Evolutionary conservation across 2,329 filamentous ascomycete species (phyloP), one percentile per base, ranked within the genome.

Genomic region (Fusarium continuum): DNA sequence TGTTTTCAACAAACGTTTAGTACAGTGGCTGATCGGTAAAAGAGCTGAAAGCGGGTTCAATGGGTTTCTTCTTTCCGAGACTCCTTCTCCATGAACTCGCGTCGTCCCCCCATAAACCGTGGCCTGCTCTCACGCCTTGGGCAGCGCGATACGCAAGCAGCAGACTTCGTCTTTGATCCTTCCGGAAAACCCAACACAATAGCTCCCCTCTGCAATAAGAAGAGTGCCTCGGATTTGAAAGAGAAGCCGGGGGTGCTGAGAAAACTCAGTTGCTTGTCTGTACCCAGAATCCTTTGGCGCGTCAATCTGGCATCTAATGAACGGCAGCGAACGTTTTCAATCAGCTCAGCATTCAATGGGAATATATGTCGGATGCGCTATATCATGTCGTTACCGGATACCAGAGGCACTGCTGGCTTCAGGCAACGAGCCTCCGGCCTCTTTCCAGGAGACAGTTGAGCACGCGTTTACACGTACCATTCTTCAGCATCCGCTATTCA

Each of bases 221-320:
- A 50, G 28, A 50, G 44, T 17, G 1, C 17, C 14, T 26, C 14
- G 1, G 28, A 17, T 10, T 8, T 39, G 1, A 39, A 22, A 2
- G 23, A 28, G 10, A 26, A 22, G 11, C 11, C 14, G 23, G 6
- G 38, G 13, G 17, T 55, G 1, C 5, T 64, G 6, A 40, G 60
- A n/a, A 55, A 46, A 11, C 59, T 64, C 8, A 54, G 60, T 26
- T 53, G 44, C 8, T n/a, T 55, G 59, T 63, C 11, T 13, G 60
- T 40, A 1, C 8, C 9, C 14, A 8, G 6, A 4, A 16, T 19
- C 20, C 9, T 28, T 0, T n/a, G 19, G 2, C 5, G 3, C 8
- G 8, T 8, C 6, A 25, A 4, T 13, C 14, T n/a, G 5, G 5
- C 1, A 6, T 4, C 52, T 63, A 26, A 63, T 1, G 2, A 1